Conservation (phyloP, 805 yeast genomes). For the Torulaspora gathmanii region DNA sequence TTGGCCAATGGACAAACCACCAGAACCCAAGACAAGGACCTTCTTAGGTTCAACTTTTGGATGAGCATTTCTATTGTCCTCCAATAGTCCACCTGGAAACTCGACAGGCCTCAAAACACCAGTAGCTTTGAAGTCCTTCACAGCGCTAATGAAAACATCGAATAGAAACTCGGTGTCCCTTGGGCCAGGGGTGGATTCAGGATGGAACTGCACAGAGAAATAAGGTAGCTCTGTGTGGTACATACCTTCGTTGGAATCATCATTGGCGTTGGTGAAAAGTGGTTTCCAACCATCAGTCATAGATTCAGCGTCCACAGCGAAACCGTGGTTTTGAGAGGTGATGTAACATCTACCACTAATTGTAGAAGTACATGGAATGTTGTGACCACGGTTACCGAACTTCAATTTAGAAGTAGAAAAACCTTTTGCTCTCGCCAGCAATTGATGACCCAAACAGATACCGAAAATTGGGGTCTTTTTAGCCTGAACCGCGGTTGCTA, state of each 20-base stretch:
- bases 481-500: conserved; percentile 53
- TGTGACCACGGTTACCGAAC: conserved; percentile 99
- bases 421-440: conserved; percentile 91
- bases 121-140: conserved; percentile 57
- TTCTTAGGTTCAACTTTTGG: conserved; percentile 84
- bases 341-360: conserved; percentile 95
- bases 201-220: conserved; percentile 98
- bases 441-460: conserved; percentile 97
- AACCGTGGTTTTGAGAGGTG: conserved; percentile 98
- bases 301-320: conserved; percentile 82
- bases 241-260: conserved; percentile 97
- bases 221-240: conserved; percentile 82
- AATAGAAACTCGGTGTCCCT: conserved; percentile 96
- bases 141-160: conserved; percentile 85
- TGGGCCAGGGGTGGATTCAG: conserved; percentile 99
- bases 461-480: conserved; percentile 90
- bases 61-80: conserved; percentile 66
- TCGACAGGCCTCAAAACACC: conserved; percentile 58
- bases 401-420: conserved; percentile 88
- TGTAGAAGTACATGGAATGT: conserved; percentile 89
- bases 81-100: conserved; percentile 85
- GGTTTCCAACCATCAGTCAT: conserved; percentile 83
- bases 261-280: conserved; percentile 91
- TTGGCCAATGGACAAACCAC: conserved; percentile 97
- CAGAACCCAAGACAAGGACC: conserved; percentile 92